These are phyloP conservation scores for Protomyces gravidus DNA, from an alignment of 1,139 yeast species.

Conservation along the genomic window DNA sequence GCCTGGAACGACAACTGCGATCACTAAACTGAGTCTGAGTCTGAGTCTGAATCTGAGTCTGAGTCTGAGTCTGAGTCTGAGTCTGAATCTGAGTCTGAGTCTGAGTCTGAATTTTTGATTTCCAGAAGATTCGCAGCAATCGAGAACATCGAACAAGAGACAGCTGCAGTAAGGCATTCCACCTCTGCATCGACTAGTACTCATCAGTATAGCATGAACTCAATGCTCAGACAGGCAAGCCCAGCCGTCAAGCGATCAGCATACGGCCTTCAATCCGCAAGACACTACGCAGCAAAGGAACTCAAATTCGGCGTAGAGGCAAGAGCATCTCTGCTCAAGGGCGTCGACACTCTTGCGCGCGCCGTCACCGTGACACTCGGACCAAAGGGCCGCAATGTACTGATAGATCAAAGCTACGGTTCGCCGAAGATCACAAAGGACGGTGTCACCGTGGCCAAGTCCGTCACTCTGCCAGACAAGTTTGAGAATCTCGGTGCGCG, in stretches of 20 bases:
- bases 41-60: no score
- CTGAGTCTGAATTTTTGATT: no score
- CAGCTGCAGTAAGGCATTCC: no score
- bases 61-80: no score
- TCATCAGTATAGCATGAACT: no score
- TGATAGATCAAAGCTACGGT: slow-evolving; percentile 95
- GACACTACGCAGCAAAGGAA: slow-evolving; percentile 52
- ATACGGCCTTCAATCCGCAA: slow-evolving; percentile 1
- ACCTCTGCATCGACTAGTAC: no score
- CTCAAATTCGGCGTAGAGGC: slow-evolving; percentile 98
- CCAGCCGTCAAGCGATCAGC: slow-evolving; percentile 23
- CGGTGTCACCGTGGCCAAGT: slow-evolving; percentile 94
- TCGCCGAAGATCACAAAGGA: slow-evolving; percentile 98
- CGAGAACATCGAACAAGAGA: no score
- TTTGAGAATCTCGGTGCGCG: slow-evolving; percentile 97
- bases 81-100: no score
- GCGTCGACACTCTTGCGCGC: slow-evolving; percentile 94
- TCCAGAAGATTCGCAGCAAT: no score
- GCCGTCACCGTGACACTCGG: slow-evolving; percentile 97
- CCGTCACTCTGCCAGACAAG: slow-evolving; percentile 81
- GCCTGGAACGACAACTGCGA: no score
- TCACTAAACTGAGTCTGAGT: no score
- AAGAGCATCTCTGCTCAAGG: slow-evolving; percentile 90
- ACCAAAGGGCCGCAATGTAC: slow-evolving; percentile 96
- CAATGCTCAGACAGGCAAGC: slow-evolving; percentile 9